Evolutionary conservation across 306 rosid species (phyloP).

Genomic region (Rosa multiflora): DNA sequence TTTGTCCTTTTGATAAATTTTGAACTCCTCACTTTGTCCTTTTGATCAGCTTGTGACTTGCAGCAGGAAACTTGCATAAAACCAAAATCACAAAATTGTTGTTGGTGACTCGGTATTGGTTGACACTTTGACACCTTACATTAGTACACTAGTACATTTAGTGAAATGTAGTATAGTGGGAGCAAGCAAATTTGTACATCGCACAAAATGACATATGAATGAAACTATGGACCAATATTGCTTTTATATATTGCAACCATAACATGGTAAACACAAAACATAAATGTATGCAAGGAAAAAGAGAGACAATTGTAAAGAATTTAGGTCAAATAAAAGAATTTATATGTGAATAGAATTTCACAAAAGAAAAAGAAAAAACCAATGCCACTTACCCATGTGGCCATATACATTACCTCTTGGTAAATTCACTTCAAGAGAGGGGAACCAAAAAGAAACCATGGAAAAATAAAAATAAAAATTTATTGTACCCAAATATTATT

Average conservation of each 20-base stretch:
- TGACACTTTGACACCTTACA: not conserved
- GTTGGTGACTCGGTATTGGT: too few relatives aligned
- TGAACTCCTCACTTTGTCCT: not conserved
- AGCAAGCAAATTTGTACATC: not conserved
- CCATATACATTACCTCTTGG: slow-evolving; percentile 58
- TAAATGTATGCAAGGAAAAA: not conserved
- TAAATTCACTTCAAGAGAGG: slow-evolving; percentile 22
- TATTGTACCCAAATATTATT: slow-evolving; percentile 30
- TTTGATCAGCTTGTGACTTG: not conserved
- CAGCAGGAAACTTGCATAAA: not conserved
- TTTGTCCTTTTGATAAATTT: not conserved
- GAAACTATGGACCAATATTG: not conserved
- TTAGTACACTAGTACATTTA: not conserved
- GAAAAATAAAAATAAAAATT: not conserved
- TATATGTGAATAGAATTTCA: slow-evolving; percentile 51
- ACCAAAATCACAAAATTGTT: not conserved
- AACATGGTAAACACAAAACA: not conserved
- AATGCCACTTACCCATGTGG: slow-evolving; percentile 52
- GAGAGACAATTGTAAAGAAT: not conserved
- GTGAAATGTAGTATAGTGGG: not conserved
- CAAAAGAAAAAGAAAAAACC: slow-evolving; percentile 12
- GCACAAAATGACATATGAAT: not conserved
- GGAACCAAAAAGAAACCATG: slow-evolving; percentile 11
- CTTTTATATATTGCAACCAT: not conserved
- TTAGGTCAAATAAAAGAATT: slow-evolving; percentile 57